phyloP scores from a whole-genome alignment of 306 rosid species.

The Macrotyloma uniflorum region DNA sequence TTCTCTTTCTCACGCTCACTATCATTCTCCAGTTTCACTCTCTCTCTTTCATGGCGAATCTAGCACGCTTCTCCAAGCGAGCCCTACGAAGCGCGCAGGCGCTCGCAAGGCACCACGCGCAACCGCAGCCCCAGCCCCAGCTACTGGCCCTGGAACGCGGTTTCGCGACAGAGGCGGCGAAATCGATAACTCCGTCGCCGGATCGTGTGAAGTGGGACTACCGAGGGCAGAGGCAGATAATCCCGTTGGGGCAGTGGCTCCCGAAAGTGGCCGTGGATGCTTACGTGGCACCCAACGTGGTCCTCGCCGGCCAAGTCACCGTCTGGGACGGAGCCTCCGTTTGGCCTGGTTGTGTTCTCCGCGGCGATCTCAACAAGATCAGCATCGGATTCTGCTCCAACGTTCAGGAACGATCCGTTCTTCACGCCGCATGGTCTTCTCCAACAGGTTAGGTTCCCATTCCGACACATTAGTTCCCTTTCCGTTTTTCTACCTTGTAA shows the following conservation, averaged over 20 bases:
- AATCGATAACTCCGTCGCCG: conserved; percentile 56
- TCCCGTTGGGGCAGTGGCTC: conserved; percentile 94
- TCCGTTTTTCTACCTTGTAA: not conserved
- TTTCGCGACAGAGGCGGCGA: conserved; percentile 61
- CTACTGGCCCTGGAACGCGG: conserved; percentile 46
- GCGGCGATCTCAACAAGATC: conserved; percentile 98
- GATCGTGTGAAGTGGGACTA: conserved; percentile 98
- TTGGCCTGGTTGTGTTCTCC: conserved; percentile 92
- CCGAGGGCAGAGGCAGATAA: conserved; percentile 93
- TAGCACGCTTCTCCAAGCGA: conserved; percentile 76
- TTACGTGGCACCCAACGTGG: conserved; percentile 97
- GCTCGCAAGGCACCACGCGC: conserved; percentile 34
- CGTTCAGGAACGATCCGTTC: conserved; percentile 89
- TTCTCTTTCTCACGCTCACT: not conserved
- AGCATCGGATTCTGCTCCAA: conserved; percentile 91
- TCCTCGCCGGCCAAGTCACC: conserved; percentile 95
- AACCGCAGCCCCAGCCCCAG: conserved; percentile 31
- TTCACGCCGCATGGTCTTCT: conserved; percentile 97
- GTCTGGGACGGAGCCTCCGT: conserved; percentile 92
- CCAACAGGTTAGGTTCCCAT: conserved; percentile 72
- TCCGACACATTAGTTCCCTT: not conserved
- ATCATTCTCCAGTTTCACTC: not conserved
- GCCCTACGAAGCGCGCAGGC: conserved; percentile 51
- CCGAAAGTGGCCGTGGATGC: conserved; percentile 96
- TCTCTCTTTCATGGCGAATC: conserved; percentile 58